phyloP scores from a whole-genome alignment of 2,329 filamentous ascomycete genomes.

The Juglanconis sp. region DNA sequence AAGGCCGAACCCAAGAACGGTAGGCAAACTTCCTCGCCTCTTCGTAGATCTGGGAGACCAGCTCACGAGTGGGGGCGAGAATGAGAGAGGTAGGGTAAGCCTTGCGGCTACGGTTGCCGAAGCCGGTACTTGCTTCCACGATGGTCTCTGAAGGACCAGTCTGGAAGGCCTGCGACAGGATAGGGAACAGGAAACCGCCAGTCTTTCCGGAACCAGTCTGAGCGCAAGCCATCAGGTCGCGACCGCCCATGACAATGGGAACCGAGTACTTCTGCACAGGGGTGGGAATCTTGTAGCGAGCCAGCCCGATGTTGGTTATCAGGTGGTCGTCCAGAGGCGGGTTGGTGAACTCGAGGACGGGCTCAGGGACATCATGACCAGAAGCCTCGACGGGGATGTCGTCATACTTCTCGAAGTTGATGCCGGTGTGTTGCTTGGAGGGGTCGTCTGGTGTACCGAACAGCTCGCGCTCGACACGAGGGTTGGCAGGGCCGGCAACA shows the following conservation, averaged over 20 bases:
- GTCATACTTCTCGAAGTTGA: slow-evolving; percentile 99
- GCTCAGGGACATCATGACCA: slow-evolving; percentile 87
- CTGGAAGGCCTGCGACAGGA: slow-evolving; percentile 94
- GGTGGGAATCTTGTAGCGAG: slow-evolving; percentile 92
- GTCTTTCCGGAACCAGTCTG: slow-evolving; percentile 99
- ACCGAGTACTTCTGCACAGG: slow-evolving; percentile 99
- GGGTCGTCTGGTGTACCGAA: slow-evolving; percentile 90
- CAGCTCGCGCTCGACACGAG: slow-evolving; percentile 88
- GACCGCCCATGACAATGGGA: slow-evolving; percentile 95
- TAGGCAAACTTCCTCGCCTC: slow-evolving; percentile 98
- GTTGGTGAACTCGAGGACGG: slow-evolving; percentile 85
- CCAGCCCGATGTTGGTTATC: slow-evolving; percentile 86
- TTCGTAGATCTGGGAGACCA: slow-evolving; percentile 98
- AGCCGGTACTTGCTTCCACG: slow-evolving; percentile 49
- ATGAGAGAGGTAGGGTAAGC: slow-evolving; percentile 96
- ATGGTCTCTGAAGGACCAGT: slow-evolving; percentile 66
- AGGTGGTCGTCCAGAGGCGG: slow-evolving; percentile 94
- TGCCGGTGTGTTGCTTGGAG: slow-evolving; percentile 92
- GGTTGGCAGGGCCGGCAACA: slow-evolving; percentile 82
- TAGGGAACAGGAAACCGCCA: slow-evolving; percentile 98
- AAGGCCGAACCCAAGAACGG: slow-evolving; percentile 97
- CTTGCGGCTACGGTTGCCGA: slow-evolving; percentile 84
- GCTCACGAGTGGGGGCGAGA: slow-evolving; percentile 92
- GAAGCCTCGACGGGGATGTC: slow-evolving; percentile 98
- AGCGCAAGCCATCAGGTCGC: slow-evolving; percentile 98